phyloP scores from a whole-genome alignment of 2,329 filamentous ascomycete genomes.

The Pseudogymnoascus sp. region DNA sequence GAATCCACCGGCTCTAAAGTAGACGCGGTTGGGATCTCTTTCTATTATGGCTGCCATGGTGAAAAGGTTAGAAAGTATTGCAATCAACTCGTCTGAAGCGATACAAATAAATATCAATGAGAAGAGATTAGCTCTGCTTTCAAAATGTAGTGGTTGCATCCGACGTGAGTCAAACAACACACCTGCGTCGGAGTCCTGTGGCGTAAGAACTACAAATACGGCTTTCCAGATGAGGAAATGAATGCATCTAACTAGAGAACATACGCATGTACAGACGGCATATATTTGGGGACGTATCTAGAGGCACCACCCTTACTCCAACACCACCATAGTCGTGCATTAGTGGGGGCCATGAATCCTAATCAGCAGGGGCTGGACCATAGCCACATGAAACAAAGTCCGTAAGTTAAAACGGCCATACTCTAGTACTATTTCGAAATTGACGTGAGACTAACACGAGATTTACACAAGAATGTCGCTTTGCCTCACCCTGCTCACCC shows the following conservation, averaged over 20 bases:
- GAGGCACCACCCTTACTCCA: background rate
- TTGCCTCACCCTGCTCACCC: background rate
- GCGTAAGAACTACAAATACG: background rate
- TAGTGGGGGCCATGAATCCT: background rate
- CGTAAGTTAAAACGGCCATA: no score
- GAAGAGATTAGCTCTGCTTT: background rate
- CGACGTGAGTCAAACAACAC: background rate
- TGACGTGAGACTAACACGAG: background rate
- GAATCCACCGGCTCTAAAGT: constrained; percentile 7
- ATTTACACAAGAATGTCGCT: no score
- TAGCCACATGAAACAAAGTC: background rate
- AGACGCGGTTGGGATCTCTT: background rate
- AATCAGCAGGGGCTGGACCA: background rate
- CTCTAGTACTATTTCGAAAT: background rate
- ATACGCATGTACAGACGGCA: background rate
- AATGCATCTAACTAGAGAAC: background rate
- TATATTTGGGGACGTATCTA: background rate
- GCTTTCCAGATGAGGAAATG: background rate
- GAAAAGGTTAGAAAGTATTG: background rate
- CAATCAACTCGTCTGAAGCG: background rate
- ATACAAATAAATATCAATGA: background rate
- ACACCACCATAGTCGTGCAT: background rate
- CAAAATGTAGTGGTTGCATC: background rate
- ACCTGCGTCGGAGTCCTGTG: background rate
- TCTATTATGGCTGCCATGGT: background rate